These are phyloP conservation scores for Verticillium tricorpus DNA, from an alignment of 2,329 filamentous ascomycete species.

Conservation along the genomic window DNA sequence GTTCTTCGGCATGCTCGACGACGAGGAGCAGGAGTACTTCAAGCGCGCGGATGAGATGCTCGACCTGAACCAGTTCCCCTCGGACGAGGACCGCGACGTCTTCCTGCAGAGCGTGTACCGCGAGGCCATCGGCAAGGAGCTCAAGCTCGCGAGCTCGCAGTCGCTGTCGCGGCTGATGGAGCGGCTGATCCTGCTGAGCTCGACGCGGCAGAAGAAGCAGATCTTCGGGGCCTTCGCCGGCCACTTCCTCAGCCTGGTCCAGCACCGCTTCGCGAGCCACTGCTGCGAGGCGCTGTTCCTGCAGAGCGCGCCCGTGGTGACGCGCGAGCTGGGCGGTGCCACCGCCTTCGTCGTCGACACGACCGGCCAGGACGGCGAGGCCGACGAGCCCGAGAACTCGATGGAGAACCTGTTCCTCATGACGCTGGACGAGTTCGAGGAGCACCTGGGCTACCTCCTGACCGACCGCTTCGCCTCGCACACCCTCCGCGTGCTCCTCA, in stretches of 20 bases:
- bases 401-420: conserved; percentile 85
- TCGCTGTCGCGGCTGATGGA: conserved; percentile 93
- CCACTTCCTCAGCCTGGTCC: conserved; percentile 84
- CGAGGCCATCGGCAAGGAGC: conserved; percentile 85
- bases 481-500: conserved; percentile 76
- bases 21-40: conserved; percentile 95
- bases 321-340: conserved; percentile 57
- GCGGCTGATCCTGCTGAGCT: conserved; percentile 78
- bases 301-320: conserved; percentile 73
- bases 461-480: conserved; percentile 90
- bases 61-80: conserved; percentile 81
- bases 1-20: conserved; percentile 90
- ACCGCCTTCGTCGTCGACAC: conserved; percentile 39
- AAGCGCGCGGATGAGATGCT: conserved; percentile 84
- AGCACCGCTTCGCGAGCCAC: conserved; percentile 95
- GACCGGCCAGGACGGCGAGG: conserved; percentile 37
- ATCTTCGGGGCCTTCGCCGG: conserved; percentile 81
- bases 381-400: conserved; percentile 48
- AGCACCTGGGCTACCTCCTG: conserved; percentile 74
- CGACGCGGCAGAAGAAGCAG: conserved; percentile 73
- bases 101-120: conserved; percentile 80
- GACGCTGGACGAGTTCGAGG: conserved; percentile 83
- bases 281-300: conserved; percentile 94
- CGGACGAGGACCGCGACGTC: conserved; percentile 64
- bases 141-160: conserved; percentile 94